Conservation (phyloP, 805 yeast genomes). For the Blastobotrys muscicola region DNA sequence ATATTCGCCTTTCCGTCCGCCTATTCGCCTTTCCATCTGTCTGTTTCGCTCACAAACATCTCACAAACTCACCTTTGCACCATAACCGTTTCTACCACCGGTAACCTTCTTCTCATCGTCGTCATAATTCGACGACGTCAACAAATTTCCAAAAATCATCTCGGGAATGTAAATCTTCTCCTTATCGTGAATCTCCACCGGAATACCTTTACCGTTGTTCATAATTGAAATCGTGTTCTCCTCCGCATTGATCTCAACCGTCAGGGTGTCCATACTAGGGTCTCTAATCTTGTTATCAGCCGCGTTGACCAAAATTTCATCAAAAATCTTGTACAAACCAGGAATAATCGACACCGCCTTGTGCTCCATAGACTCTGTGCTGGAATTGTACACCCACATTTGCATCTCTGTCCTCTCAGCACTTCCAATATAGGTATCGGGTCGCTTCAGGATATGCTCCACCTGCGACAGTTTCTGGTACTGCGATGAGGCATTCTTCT, state of each 20-base stretch:
- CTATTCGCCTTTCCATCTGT: too few relatives aligned
- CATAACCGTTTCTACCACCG: conserved; percentile 98
- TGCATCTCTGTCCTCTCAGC: conserved; percentile 70
- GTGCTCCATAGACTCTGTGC: conserved; percentile 44
- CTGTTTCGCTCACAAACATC: too few relatives aligned
- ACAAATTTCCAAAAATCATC: conserved; percentile 86
- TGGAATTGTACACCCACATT: conserved; percentile 80
- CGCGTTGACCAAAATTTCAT: conserved; percentile 94
- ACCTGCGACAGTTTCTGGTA: conserved; percentile 91
- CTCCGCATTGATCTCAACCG: conserved; percentile 72
- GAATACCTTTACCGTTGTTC: conserved; percentile 95
- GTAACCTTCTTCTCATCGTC: conserved; percentile 92
- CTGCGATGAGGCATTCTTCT: conserved; percentile 46
- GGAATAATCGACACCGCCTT: conserved; percentile 74
- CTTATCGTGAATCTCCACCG: conserved; percentile 82
- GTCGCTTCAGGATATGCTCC: conserved; percentile 93
- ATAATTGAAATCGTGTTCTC: conserved; percentile 65
- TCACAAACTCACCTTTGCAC: conserved; percentile 68
- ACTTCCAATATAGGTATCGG: conserved; percentile 96
- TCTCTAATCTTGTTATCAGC: conserved; percentile 98
- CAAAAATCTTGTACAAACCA: conserved; percentile 91
- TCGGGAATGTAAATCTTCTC: conserved; percentile 93
- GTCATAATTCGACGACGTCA: conserved; percentile 93
- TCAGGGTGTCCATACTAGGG: conserved; percentile 76
- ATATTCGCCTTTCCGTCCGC: too few relatives aligned